Evolutionary conservation across 192 early-diverging fungal genomes (phyloP).

Genomic region (Podochytrium sp.): DNA sequence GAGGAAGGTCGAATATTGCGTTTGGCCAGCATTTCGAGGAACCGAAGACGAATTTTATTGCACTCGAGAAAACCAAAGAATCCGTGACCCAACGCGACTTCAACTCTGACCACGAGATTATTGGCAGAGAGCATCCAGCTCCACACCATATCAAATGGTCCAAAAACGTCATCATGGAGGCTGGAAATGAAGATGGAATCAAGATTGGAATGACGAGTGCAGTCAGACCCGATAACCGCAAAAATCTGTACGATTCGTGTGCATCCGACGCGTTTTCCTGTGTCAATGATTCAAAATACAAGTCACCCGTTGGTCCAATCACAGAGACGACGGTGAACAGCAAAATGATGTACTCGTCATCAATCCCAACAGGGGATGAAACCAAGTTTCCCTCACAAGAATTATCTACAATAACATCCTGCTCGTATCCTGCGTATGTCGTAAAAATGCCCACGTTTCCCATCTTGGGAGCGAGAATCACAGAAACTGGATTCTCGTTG

Average conservation of each 20-base stretch:
- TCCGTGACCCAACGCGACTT: slow-evolving; percentile 31
- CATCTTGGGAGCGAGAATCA: slow-evolving; percentile 43
- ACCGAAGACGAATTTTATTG: not conserved
- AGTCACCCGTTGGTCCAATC: not conserved
- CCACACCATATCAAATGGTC: not conserved
- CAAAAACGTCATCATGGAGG: not conserved
- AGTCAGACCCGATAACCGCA: slow-evolving; percentile 18
- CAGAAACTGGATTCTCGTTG: slow-evolving; percentile 33
- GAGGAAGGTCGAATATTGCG: slow-evolving; percentile 29
- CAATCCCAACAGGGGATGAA: slow-evolving; percentile 46
- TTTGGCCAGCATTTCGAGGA: slow-evolving; percentile 32
- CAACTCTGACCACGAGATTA: not conserved
- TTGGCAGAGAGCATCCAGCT: not conserved
- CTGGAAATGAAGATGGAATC: not conserved
- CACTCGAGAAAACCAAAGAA: not conserved
- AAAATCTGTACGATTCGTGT: not conserved
- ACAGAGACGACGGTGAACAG: not conserved
- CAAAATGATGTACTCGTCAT: slow-evolving; percentile 33
- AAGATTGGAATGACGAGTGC: slow-evolving; percentile 28
- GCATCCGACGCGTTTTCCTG: slow-evolving; percentile 7
- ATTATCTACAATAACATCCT: slow-evolving; percentile 27
- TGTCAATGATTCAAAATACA: not conserved
- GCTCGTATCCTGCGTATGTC: slow-evolving; percentile 34
- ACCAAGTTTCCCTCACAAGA: slow-evolving; percentile 11
- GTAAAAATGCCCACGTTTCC: slow-evolving; percentile 40